Percentiles rank a stretch among this genome's conserved stretches.
These are phyloP conservation scores for Vitis hybrid DNA, from an alignment of 177 flowering plant genomes.

Conservation along the genomic window DNA sequence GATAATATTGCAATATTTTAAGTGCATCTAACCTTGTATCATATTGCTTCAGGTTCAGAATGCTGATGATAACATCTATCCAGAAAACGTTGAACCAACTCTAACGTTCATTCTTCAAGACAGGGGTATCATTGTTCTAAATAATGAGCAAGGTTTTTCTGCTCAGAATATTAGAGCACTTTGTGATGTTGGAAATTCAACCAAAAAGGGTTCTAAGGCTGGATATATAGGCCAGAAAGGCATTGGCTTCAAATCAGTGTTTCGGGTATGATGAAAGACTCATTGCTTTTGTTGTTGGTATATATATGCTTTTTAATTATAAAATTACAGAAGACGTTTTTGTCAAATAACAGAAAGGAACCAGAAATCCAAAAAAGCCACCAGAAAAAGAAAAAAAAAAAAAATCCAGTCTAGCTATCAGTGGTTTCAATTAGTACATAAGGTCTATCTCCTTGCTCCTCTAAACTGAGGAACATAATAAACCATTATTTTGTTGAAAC, in stretches of 20 bases:
- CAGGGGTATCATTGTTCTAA: slow-evolving; percentile 62
- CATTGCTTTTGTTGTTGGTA: background rate
- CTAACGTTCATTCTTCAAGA: slow-evolving; percentile 76
- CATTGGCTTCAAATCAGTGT: slow-evolving; percentile 97
- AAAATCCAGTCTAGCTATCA: background rate
- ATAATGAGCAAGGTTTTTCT: slow-evolving; percentile 88
- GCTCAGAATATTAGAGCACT: slow-evolving; percentile 85
- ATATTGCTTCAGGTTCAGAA: slow-evolving; percentile 75
- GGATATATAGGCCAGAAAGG: slow-evolving; percentile 98
- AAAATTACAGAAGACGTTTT: too few relatives aligned
- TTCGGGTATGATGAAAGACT: slow-evolving; percentile 61
- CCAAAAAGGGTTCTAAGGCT: slow-evolving; percentile 69
- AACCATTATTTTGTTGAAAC: background rate
- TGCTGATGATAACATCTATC: slow-evolving; percentile 93
- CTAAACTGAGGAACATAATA: background rate
- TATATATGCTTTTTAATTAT: background rate
- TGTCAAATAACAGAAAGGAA: too few relatives aligned
- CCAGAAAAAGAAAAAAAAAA: too few relatives aligned
- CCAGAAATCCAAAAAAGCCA: too few relatives aligned
- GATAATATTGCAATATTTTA: background rate
- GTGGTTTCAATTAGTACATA: background rate
- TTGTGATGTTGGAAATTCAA: slow-evolving; percentile 95
- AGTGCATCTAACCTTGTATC: slow-evolving; percentile 1
- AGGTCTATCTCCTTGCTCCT: background rate
- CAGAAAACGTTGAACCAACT: slow-evolving; percentile 73